Evolutionary conservation across 495 filamentous ascomycete species (phyloP), one percentile per base, ranked within the genome.

Genomic region (Penicillium macrosclerotiorum): DNA sequence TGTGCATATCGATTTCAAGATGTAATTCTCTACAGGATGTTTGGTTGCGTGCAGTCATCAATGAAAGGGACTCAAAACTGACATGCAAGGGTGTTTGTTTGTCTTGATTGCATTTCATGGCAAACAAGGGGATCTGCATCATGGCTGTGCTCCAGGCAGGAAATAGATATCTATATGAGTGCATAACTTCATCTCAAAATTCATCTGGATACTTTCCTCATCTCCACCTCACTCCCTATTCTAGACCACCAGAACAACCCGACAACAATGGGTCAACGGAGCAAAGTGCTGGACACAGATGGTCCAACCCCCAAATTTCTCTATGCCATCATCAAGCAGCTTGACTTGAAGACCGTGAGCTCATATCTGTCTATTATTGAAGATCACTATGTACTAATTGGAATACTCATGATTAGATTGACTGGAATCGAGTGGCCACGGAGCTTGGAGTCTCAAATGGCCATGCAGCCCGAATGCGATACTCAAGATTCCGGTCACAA

Each of bases 401-500:
- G 5, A 16, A 25, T 30, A 8, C 29, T 46, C 7, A 41, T 19
- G 23, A 9, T 8, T n/a, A 89, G 86, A 81, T 89, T 53, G 81
- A 90, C 60, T 90, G 86, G 86, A 82, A 77, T 50, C 62, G 73
- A 42, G 84, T 90, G 18, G 85, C 86, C 18, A 45, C 63, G 5
- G 71, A 83, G 33, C 61, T 76, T 2, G 72, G 77, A 42, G 87
- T 89, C 45, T 85, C 84, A 50, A 90, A 89, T 57, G 86, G 85
- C 55, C 86, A 90, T 63, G 86, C 86, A 7, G 85, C 86, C 23
- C 83, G 86, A 34, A 90, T 90, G 86, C 83, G 86, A 25, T 90
- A 80, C 63, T 82, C 80, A 16, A 81, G 86, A 30, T 88, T 89
- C 45, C 70, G 76, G 26, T 22, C 24, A 47, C 76, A 80, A 39